Percentiles rank a stretch among this genome's conserved stretches.
These are phyloP conservation scores for Bruguiera sexangula DNA, from an alignment of 345 rosid species.

Conservation along the genomic window DNA sequence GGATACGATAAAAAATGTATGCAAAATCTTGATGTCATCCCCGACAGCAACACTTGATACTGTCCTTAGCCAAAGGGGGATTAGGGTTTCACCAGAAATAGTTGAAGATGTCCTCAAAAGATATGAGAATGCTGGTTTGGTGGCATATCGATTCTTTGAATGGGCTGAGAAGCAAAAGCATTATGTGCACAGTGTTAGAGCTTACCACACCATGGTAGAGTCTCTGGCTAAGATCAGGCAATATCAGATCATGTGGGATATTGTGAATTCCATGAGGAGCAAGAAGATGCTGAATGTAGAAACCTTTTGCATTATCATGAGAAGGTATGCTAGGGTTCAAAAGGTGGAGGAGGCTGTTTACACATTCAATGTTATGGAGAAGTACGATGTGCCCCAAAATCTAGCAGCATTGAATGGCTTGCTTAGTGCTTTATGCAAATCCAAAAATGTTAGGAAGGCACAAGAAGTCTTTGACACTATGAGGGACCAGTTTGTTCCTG, in stretches of 20 bases:
- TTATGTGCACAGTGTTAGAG: slow-evolving; percentile 59
- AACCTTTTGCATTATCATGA: slow-evolving; percentile 85
- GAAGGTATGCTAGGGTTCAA: slow-evolving; percentile 74
- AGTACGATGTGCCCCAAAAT: slow-evolving; percentile 57
- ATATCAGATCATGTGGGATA: slow-evolving; percentile 85
- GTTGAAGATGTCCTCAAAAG: slow-evolving; percentile 64
- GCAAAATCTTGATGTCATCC: slow-evolving; percentile 66
- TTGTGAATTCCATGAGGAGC: slow-evolving; percentile 67
- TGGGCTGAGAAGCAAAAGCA: slow-evolving; percentile 91
- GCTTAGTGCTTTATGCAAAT: slow-evolving; percentile 84
- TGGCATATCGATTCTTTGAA: slow-evolving; percentile 78
- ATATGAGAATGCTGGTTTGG: slow-evolving; percentile 79
- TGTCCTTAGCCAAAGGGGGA: slow-evolving; percentile 60
- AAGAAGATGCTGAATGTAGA: slow-evolving; percentile 66
- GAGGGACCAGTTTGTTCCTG: slow-evolving; percentile 52
- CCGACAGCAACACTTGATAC: slow-evolving; percentile 56
- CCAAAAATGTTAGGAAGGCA: slow-evolving; percentile 86
- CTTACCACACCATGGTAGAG: slow-evolving; percentile 69
- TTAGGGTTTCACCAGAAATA: slow-evolving; percentile 32
- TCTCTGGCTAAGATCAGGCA: slow-evolving; percentile 80
- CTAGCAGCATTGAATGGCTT: slow-evolving; percentile 72
- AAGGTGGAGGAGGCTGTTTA: slow-evolving; percentile 82
- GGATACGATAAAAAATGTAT: slow-evolving; percentile 38
- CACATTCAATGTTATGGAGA: slow-evolving; percentile 84
- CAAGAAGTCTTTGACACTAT: slow-evolving; percentile 70